Evolutionary conservation across 2,329 filamentous ascomycete genomes (phyloP), one percentile per base, ranked within the genome.

Genomic region (Colletotrichum chrysophilum): DNA sequence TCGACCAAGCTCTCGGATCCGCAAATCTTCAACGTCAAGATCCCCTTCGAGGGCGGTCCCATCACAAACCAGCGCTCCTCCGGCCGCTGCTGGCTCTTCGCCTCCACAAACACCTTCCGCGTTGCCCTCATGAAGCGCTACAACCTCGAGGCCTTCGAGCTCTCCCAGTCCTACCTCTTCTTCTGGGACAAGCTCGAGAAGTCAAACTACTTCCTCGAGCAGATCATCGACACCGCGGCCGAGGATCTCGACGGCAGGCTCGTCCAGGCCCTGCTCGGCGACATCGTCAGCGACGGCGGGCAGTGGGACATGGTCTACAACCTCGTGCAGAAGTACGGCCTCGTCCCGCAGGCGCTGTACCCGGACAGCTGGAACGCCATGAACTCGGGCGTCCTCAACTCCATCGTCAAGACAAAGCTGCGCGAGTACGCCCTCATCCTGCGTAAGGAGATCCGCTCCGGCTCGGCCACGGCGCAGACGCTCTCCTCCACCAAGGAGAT

Each of bases 171-270:
- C 2, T 97, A 97, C 81, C 89, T 98, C 5, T 98, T 96, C 86
- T 98, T 95, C 89, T 97, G 94, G 93, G 96, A 98, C 84, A 98
- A 98, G 86, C 91, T 98, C 24, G 96, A 98, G 84, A 98, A 98
- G 85, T 90, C 94, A 10, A 98, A 98, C 84, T 98, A 91, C 87
- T 98, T 97, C 86, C 89, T 98, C 21, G 95, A 97, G 85, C 94
- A 94, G 80, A 91, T 96, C 76, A 90, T 98, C 71, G 92, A 95
- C 77, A 97, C 95, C 0, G 89, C 91, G 0, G 87, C 88, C 67
- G 89, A 95, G 79, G 91, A 93, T 38, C 88, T 97, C 2, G 94
- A 96, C 78, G 90, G 92, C 26, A 87, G 96, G 12, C 85, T 97
- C 5, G 89, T 98, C 4, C 93, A 96, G 82, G 90, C 89, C 5